Base-by-base conservation (phyloP, 2,329 filamentous ascomycete genomes). In the Fusarium sp. region DNA sequence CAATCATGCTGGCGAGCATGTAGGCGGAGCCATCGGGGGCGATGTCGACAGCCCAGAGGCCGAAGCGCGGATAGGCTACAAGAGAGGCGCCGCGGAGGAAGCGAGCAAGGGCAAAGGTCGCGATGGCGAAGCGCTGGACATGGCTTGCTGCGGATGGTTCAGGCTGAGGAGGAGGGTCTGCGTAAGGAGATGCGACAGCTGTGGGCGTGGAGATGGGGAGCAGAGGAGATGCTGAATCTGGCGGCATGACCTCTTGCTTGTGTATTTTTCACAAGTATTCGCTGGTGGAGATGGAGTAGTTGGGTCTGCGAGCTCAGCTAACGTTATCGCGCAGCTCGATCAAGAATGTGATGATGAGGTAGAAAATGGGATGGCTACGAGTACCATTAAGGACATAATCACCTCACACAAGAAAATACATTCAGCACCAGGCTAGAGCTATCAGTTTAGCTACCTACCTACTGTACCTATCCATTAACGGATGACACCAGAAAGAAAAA, bases 1-100 rank as follows among this genome's bases (percentile, higher is more conserved):
- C 73, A 31, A 73, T 71, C 9, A 75, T 48, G 49, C 69, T 69
- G 19, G 69, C 70, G 48, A 75, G 67, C 58, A 74, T 62, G 50
- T 70, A 69, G 8, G 68, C 63, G 19, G 67, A 59, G 52, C 65
- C 67, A 51, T 63, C 67, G 9, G 58, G 44, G n/a, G 67, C 63
- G 10, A 73, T 65, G 14, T 73, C 73, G 49, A 75, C 66, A 46
- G 69, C 62, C 57, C 66, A 70, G 27, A 75, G 64, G 42, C 68
- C 71, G 7, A 73, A 55, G 49, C 63, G 66, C 11, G 71, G 71
- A 39, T 67, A 72, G 8, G 54, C 63, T 55, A 75, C 58, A 31
- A 72, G 57, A 14, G 64, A 66, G 17, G 73, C 38, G 43, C 71
- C 72, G 42, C 73, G 70, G 13, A 68, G 36, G 42, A 73, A 54